Evolutionary conservation across 306 rosid genomes (phyloP), one percentile per base, ranked within the genome.

Genomic region (Trichosanthes truncata): DNA sequence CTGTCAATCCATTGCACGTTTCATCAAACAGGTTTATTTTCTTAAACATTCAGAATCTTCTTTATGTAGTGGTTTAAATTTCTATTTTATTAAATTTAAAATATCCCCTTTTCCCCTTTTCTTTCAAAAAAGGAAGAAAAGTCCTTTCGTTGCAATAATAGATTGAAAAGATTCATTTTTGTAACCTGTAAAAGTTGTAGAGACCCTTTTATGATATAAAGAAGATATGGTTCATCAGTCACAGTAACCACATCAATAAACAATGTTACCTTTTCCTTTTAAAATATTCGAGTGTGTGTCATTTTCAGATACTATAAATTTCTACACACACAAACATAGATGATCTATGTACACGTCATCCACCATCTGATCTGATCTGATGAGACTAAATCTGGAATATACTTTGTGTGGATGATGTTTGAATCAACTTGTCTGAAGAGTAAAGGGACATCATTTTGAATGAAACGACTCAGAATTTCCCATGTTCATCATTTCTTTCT

Each of bases 11-110:
- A 81, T 93, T 80, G 89, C 90, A 77, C 77, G 80, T 84, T 88
- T 78, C 81, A 89, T 89, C 89, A 89, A 89, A 82, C 92, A 91
- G 92, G 88, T 83, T 78, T 61, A 73, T 38, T 45, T 77, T 77
- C 53, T 77, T 52, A 21, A 77, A 55, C 71, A 46, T 14, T 73
- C 53, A 73, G 40, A 72, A 72, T 72, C 49, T 38, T 78, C 23
- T 59, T 60, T 21, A 78, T 56, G 62, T 77, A 25, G 66, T 49
- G 38, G 11, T 13, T 45, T 11, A 26, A 1, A 46, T 46, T 29
- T 74, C 20, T 26, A 17, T 74, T 49, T 52, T 51, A 17, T 48
- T 52, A 49, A 60, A 74, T 74, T 25, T 6, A 73, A 13, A 7
- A 31, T 75, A 52, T 75, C 31, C 29, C 4, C 46, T 53, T 75